These are phyloP conservation scores for Yamadazyma songkhlaensis DNA, from an alignment of 1,139 yeast genomes.

Conservation along the genomic window DNA sequence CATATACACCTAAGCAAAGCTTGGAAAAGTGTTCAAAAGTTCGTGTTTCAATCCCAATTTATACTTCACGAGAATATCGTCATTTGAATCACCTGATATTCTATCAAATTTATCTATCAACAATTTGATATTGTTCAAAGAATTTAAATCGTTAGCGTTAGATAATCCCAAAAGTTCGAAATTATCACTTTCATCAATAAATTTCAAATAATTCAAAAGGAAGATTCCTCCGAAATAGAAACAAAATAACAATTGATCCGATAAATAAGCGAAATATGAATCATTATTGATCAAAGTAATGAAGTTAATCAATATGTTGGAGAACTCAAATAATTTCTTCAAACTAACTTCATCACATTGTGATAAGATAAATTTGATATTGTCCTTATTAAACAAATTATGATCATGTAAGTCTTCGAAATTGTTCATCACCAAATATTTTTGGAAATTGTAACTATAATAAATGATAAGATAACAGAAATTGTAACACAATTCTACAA, in stretches of 20 bases:
- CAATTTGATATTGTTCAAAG: constrained; percentile 16
- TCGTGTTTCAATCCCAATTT: constrained; percentile 22
- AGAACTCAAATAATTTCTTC: constrained; percentile 27
- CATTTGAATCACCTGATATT: constrained; percentile 27
- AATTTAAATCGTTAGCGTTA: constrained; percentile 10
- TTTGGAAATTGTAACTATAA: constrained; percentile 29
- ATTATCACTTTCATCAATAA: constrained; percentile 8
- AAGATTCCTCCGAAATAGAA: constrained; percentile 51
- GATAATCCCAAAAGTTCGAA: constrained; percentile 9
- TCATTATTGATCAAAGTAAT: constrained; percentile 47
- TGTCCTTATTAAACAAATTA: constrained; percentile 22
- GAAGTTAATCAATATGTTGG: constrained; percentile 42
- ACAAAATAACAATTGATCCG: constrained; percentile 65
- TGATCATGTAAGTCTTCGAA: constrained; percentile 7
- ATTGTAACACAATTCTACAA: constrained; percentile 72
- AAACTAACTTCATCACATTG: constrained; percentile 21
- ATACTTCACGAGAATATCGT: constrained; percentile 31
- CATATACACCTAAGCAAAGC: constrained; percentile 1
- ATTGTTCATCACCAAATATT: constrained; percentile 12
- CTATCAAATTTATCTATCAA: constrained; percentile 29
- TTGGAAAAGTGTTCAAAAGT: constrained; percentile 11
- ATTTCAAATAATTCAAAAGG: constrained; percentile 27
- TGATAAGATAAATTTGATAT: constrained; percentile 21
- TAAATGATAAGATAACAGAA: constrained; percentile 56
- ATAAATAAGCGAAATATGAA: constrained; percentile 63